Base-by-base conservation (phyloP, 495 filamentous ascomycete species). In the Xylaria longipes region DNA sequence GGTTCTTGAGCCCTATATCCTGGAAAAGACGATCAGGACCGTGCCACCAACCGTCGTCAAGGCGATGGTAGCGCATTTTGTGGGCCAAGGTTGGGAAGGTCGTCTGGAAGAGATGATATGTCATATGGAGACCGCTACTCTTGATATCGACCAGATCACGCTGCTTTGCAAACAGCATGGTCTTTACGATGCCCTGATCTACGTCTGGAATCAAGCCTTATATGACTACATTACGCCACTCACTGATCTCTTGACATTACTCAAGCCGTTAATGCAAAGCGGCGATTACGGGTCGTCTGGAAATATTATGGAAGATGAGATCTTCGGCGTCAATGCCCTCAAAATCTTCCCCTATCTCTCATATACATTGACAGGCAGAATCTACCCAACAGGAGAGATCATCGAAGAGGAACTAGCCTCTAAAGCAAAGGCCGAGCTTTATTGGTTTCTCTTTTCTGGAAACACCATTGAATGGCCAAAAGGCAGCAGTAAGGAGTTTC, bases 341-440 rank as follows among this genome's bases (percentile, higher is more conserved):
- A 98, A 98, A 80, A 90, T 98, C 71, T 99, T 98, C 73, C 94
- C 95, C 1, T 99, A 97, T 75, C 86, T 99, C 22, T 95, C 96
- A 0, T 98, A 97, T 75, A 89, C 90, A n/a, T 86, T 98, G 71
- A 98, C 96, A 11, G 92, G 95, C 15, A 90, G 97, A 33, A 82
- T 94, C 12, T 99, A 99, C 78, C 96, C 96, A 3, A 96, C 92
- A 0, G 97, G 93, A 8, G 90, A 92, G 50, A 77, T 82, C 5
- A 88, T 97, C 80, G 81, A 86, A 2, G 91, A 95, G 22, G 83
- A 82, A 45, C 86, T 92, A 56, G 90, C 93, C 8, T 82, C 83
- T 5, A 89, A 88, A 74, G 94, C 94, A 4, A 98, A 98, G 79
- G 89, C 91, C 3, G 89, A 95, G 68, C 78, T 98, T 35, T 99